phyloP scores from a whole-genome alignment of 2,329 filamentous ascomycete species.

The Talaromyces sp. region DNA sequence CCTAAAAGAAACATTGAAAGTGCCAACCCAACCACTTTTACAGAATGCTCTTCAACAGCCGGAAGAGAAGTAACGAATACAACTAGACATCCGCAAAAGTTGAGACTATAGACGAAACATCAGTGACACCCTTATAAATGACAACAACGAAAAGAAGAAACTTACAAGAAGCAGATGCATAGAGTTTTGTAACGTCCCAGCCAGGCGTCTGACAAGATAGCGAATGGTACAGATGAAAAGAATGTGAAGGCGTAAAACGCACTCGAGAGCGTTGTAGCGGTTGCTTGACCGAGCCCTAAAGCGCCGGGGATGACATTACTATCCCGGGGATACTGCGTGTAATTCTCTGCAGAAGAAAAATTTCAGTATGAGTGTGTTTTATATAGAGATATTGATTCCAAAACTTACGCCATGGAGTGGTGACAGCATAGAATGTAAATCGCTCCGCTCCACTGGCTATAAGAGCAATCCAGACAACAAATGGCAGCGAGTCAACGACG shows the following conservation, averaged over 20 bases:
- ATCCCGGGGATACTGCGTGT: not conserved
- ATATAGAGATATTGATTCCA: slow-evolving; percentile 2
- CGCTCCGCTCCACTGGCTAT: not conserved
- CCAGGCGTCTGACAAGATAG: slow-evolving; percentile 35
- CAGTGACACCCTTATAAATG: slow-evolving; percentile 4
- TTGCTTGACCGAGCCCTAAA: slow-evolving; percentile 51
- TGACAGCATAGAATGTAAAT: slow-evolving; percentile 2
- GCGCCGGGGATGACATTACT: slow-evolving; percentile 44
- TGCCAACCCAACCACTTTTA: slow-evolving; percentile 23
- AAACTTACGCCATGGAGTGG: slow-evolving; percentile 5
- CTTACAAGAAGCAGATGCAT: slow-evolving; percentile 24
- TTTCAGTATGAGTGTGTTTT: not conserved
- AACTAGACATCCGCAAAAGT: slow-evolving; percentile 20
- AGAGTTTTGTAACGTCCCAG: slow-evolving; percentile 37
- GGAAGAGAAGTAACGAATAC: slow-evolving; percentile 25
- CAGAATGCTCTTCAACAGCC: slow-evolving; percentile 14
- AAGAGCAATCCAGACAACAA: not conserved
- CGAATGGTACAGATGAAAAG: slow-evolving; percentile 31
- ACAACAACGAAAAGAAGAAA: not conserved
- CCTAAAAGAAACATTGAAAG: slow-evolving; percentile 33
- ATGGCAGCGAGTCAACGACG: not conserved
- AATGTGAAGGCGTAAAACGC: slow-evolving; percentile 54
- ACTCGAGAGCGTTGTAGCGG: slow-evolving; percentile 51
- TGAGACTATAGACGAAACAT: slow-evolving; percentile 12
- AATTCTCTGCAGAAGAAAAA: not conserved